A percentile compares a stretch with the other conserved stretches of the same genome.
phyloP scores from a whole-genome alignment of 1,284 basidiomycete species.

The Veloboletus limbatus region DNA sequence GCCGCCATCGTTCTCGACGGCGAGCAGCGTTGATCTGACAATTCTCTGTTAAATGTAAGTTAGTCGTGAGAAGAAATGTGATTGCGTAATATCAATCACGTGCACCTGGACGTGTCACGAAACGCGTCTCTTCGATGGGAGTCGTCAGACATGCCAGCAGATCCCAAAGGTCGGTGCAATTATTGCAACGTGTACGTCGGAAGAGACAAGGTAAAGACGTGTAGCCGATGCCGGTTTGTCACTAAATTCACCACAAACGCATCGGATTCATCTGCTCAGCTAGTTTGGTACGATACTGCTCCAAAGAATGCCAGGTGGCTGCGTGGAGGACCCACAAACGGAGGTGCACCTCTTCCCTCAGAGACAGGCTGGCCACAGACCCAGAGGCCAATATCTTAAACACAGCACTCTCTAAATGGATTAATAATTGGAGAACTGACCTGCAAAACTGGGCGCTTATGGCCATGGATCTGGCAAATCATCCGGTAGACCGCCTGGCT shows the following conservation, averaged over 20 bases:
- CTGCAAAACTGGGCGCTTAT: slow-evolving; percentile 21
- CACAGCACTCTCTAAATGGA: slow-evolving; percentile 24
- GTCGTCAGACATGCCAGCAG: background rate
- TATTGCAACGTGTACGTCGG: slow-evolving; percentile 29
- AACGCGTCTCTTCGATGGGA: too few species aligned
- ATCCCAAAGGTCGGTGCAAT: slow-evolving; percentile 28
- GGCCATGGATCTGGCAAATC: slow-evolving; percentile 31
- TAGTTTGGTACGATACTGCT: slow-evolving; percentile 31
- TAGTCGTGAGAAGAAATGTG: slow-evolving; percentile 11
- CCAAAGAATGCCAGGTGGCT: slow-evolving; percentile 27
- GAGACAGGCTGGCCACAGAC: slow-evolving; percentile 15
- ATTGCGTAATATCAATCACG: background rate
- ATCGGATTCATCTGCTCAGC: background rate
- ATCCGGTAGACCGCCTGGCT: slow-evolving; percentile 20
- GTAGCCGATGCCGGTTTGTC: slow-evolving; percentile 31
- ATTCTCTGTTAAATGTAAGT: background rate
- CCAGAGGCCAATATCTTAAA: slow-evolving; percentile 16
- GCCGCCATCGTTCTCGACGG: slow-evolving; percentile 50
- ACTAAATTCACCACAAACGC: background rate
- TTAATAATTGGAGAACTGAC: slow-evolving; percentile 24
- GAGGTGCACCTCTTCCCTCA: slow-evolving; percentile 18
- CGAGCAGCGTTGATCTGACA: slow-evolving; percentile 2
- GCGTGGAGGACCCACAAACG: slow-evolving; percentile 32
- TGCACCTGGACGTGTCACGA: background rate
- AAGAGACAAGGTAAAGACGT: slow-evolving; percentile 30